Base-by-base conservation (phyloP, 2,329 filamentous ascomycete species). In the Beauveria sp. region DNA sequence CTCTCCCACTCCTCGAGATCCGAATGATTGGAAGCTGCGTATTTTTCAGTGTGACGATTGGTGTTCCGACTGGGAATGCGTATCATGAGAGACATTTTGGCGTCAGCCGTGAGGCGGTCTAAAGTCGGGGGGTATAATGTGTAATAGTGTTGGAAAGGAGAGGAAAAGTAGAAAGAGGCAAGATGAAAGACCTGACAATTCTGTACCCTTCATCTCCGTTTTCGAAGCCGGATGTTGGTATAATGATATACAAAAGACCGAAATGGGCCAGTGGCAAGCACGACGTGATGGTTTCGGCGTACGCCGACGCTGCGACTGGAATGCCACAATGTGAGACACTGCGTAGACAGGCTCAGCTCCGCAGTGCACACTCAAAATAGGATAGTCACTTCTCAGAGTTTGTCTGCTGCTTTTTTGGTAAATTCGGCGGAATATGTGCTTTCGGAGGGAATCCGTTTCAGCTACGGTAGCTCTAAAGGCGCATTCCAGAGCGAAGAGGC, bases 51-150 rank as follows among this genome's bases (percentile, higher is more conserved):
- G 12, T 40, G 48, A 24, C 12, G 46, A 40, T 51, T 16, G 24
- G 22, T 26, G 7, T 51, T 38, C 7, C 48, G 57, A 22, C 18
- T 52, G 18, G 57, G 57, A 3, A 60, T 51, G 46, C 38, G 57
- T 26, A 60, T 52, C 57, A 60, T 60, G 48, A 60, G 57, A 31
- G 57, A 60, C 57, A 60, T 60, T 50, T 43, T 58, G 20, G 45
- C 45, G 22, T 22, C 12, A 12, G 53, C 24, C 1, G n/a, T 34
- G 24, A 38, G 12, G 31, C 10, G 31, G 31, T 12, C 31, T 34
- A 10, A 12, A 12, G 31, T 34, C 31, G 31, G 10, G 22, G 2
- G 24, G 20, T 38, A 28, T 14, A 40, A 18, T 16, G 22, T 42
- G 20, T 20, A n/a, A 31, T 24, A 2, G 6, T 38, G 42, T 22